Base-by-base conservation (phyloP, 202 grass and related monocot species). In the Digitaria exilis region DNA sequence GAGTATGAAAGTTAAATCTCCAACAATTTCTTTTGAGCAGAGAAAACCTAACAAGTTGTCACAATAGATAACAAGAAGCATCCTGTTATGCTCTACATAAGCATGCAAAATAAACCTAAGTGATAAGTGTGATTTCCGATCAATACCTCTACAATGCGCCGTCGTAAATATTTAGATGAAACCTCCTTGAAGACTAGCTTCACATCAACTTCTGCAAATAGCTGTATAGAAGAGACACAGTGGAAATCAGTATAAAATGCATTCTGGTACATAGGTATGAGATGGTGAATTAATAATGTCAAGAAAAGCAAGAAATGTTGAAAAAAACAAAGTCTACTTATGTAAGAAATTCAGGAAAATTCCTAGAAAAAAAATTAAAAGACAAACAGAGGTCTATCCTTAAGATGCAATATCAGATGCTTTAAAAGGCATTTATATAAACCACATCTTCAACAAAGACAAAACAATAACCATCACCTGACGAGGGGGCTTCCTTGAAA, bases 171-270 rank as follows among this genome's bases (percentile, higher is more conserved):
- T 80, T 95, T 98, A 30, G 96, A 95, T 66, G 96, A 89, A 76
- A 98, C 89, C 85, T 98, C 96, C 74, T 98, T 98, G 86, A 98
- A 98, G 82, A 98, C 92, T 87, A 98, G 73, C 82, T 98, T 98
- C 32, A 98, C 92, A 84, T 98, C 96, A 80, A 95, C 96, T 90
- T 98, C 96, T 88, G 96, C 88, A 87, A 91, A 98, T 76, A 98
- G 82, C 96, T 97, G 73, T 62, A 86, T 65, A 61, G 32, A 76
- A 71, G 54, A 72, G 82, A 69, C 59, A 87, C 5, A 19, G 50
- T 58, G 69, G 41, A 75, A 76, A 78, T 85, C 24, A 85, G 67
- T 74, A 78, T 43, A 66, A 58, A 72, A 12, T 15, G 2, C 6
- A 24, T 61, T 37, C 17, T 50, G 21, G 58, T 71, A 19, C 65